Evolutionary conservation across 257 asterid genomes (phyloP), one percentile per base, ranked within the genome.

Genomic region (Salvia hispanica): DNA sequence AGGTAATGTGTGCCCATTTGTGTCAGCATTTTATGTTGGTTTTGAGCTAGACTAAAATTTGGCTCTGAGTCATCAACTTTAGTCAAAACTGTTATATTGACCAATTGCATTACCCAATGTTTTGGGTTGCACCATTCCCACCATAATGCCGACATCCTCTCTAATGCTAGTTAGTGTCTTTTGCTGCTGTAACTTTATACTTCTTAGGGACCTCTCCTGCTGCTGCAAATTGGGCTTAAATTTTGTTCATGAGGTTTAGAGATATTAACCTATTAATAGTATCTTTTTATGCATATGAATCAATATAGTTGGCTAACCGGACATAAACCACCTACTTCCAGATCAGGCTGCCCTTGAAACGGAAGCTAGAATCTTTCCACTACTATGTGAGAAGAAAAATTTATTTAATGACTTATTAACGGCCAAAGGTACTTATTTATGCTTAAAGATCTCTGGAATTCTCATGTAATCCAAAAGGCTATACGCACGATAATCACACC

Each of bases 291-390:
- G 45, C 54, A 13, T 18, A 62, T 25, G 58, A 48, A 45, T 44
- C 16, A 31, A 47, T 52, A 18, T 61, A 65, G 31, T 43, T 79
- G 57, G 65, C 67, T 77, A 45, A 75, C 71, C 62, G 54, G 73
- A 70, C 56, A 31, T 71, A 66, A 58, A 51, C 64, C 16, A 21
- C 70, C 67, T 74, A 51, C 74, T 79, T 76, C 67, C 96, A 92
- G 98, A 92, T 77, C 96, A 86, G 83, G 89, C 92, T 81, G 95
- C 94, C 16, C 84, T 92, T 68, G 99, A 94, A 75, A 80, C 95
- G 37, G 99, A 94, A 84, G 92, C 97, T 78, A 87, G 95, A 84
- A 82, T 94, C 71, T 84, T 89, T 65, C 97, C 97, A 1, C 82
- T 94, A 76, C 62, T 94, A 71, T 80, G 81, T 18, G 99, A 94